phyloP scores from a whole-genome alignment of 1,284 basidiomycete genomes.

The Porodaedalea pini region DNA sequence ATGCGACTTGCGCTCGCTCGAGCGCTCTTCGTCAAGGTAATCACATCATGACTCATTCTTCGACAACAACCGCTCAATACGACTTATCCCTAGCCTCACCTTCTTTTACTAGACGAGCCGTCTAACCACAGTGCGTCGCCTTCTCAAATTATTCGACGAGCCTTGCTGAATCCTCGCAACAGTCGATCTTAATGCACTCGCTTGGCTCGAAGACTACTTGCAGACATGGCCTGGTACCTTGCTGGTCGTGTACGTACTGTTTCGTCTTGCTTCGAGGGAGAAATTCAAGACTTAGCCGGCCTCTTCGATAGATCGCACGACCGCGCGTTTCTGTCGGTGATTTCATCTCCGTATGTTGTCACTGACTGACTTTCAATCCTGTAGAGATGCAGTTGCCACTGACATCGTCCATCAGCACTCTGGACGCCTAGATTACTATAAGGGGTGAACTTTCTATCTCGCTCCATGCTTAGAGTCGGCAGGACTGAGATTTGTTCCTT shows the following conservation, averaged over 20 bases:
- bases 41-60: conserved; percentile 2
- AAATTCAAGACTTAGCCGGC: conserved; percentile 16
- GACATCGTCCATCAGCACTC: conserved; percentile 98
- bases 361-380: conserved; percentile 12
- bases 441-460: conserved; percentile 51
- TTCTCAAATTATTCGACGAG: background rate
- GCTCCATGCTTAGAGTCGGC: conserved; percentile 4
- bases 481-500: background rate
- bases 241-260: conserved; percentile 76
- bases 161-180: conserved; percentile 9
- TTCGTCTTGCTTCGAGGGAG: background rate
- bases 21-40: conserved; percentile 92
- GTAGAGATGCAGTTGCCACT: conserved; percentile 87
- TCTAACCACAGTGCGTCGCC: conserved; percentile 84
- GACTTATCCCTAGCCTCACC: conserved; percentile 51
- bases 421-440: conserved; percentile 90
- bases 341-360: background rate
- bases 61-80: conserved; percentile 3
- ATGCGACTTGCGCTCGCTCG: conserved; percentile 84
- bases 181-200: conserved; percentile 81
- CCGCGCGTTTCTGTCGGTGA: conserved; percentile 84
- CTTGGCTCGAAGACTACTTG: conserved; percentile 93
- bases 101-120: conserved; percentile 91
- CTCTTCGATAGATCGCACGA: conserved; percentile 80
- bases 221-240: conserved; percentile 95